Conservation (phyloP, 495 filamentous ascomycete species). For the Saxophila tyrrhenica region DNA sequence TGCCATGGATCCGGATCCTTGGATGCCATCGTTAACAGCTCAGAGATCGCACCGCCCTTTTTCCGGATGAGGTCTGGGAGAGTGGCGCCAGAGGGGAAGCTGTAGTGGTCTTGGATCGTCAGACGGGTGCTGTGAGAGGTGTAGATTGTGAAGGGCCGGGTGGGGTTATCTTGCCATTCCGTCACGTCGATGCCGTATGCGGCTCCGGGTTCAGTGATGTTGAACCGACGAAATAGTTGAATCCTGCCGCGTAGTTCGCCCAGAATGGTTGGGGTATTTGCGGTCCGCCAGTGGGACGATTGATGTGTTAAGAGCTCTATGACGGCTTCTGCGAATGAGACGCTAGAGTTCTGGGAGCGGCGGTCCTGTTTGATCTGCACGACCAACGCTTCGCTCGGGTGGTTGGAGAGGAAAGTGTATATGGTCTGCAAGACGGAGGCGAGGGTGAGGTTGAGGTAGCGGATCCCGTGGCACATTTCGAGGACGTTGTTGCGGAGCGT, state of each 20-base stretch:
- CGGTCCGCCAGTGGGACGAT: slow-evolving; percentile 13
- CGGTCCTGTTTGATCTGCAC: slow-evolving; percentile 19
- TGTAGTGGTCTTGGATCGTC: slow-evolving; percentile 20
- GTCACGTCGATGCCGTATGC: slow-evolving; percentile 19
- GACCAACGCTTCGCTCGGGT: slow-evolving; percentile 13
- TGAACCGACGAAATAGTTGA: slow-evolving; percentile 17
- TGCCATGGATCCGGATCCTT: slow-evolving; percentile 3
- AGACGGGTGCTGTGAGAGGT: slow-evolving; percentile 5
- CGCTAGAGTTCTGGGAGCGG: slow-evolving; percentile 4
- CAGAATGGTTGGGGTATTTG: slow-evolving; percentile 12
- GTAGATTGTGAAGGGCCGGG: slow-evolving; percentile 15
- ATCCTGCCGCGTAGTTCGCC: slow-evolving; percentile 17
- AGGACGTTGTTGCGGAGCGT: slow-evolving; percentile 11
- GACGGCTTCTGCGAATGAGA: slow-evolving; percentile 12
- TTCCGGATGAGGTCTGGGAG: slow-evolving; percentile 9
- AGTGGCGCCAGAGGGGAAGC: background rate
- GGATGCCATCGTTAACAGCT: slow-evolving; percentile 7
- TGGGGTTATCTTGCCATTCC: slow-evolving; percentile 15
- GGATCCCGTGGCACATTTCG: slow-evolving; percentile 17
- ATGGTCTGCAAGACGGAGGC: slow-evolving; percentile 10
- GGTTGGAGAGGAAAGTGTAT: slow-evolving; percentile 12
- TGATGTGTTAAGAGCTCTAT: background rate
- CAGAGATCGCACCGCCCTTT: slow-evolving; percentile 12
- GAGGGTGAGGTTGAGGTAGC: slow-evolving; percentile 11
- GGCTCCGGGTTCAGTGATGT: too few species aligned